phyloP scores from a whole-genome alignment of 345 rosid genomes.

The Excoecaria cochinchinensis region DNA sequence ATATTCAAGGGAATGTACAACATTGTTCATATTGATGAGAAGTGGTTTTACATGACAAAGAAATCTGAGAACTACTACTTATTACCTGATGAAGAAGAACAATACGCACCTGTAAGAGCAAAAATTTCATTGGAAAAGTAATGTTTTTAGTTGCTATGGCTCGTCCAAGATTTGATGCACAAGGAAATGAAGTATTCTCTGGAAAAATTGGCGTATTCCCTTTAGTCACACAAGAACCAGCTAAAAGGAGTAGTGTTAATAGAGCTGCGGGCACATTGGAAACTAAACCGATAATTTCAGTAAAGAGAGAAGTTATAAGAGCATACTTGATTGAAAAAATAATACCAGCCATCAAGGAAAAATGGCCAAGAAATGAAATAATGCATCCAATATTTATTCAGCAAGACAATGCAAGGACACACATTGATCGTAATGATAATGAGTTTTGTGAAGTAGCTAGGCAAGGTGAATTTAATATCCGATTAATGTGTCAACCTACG shows the following conservation, averaged over 20 bases:
- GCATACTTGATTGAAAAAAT: neutral
- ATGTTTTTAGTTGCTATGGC: conserved; percentile 17
- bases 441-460: neutral
- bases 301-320: neutral
- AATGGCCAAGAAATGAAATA: neutral
- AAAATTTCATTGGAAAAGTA: conserved; percentile 2
- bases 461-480: neutral
- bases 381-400: neutral
- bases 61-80: conserved; percentile 11
- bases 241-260: conserved; percentile 12
- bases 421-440: neutral
- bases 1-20: conserved; percentile 1
- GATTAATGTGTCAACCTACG: too few species aligned
- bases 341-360: neutral
- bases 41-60: conserved; percentile 12
- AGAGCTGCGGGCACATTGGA: conserved; percentile 10
- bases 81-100: conserved; percentile 5
- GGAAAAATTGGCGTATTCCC: conserved; percentile 10
- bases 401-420: neutral
- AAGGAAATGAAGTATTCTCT: conserved; percentile 5
- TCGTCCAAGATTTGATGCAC: neutral
- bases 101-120: conserved; percentile 11
- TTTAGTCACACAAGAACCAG: conserved; percentile 13
- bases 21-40: conserved; percentile 3
- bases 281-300: neutral